phyloP scores from a whole-genome alignment of 2,329 filamentous ascomycete species.

The Fusarium sp. region DNA sequence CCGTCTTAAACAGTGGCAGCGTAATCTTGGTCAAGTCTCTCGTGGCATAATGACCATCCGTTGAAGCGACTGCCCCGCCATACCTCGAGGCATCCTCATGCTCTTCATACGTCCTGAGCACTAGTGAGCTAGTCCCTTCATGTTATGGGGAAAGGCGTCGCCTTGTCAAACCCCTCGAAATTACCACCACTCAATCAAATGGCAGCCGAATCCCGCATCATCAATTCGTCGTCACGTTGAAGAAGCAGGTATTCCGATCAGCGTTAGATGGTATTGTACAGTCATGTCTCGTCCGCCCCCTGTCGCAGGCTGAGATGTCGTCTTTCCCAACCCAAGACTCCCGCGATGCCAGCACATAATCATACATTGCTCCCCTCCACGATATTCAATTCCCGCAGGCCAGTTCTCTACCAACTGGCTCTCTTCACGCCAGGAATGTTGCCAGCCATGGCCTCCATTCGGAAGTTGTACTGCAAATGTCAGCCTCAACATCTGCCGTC shows the following conservation, averaged over 20 bases:
- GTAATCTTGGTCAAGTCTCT: background rate
- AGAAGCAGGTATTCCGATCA: background rate
- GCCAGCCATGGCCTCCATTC: conserved; percentile 87
- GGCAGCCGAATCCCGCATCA: background rate
- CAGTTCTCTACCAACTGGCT: conserved; percentile 83
- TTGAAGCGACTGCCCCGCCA: background rate
- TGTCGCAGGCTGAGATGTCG: conserved; percentile 7
- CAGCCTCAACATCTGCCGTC: conserved; percentile 32
- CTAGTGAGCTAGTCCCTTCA: background rate
- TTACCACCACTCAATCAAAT: background rate
- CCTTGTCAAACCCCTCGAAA: background rate
- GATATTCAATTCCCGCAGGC: background rate
- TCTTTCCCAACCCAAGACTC: background rate
- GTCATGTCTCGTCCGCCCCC: conserved; percentile 27
- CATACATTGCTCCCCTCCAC: conserved; percentile 35
- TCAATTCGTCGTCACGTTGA: background rate
- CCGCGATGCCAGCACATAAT: conserved; percentile 27
- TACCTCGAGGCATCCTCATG: background rate
- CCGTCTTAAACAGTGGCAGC: background rate
- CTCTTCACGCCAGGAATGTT: conserved; percentile 93
- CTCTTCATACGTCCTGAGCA: background rate
- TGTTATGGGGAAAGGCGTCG: background rate
- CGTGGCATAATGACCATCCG: background rate
- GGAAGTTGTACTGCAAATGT: conserved; percentile 85
- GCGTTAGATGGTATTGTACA: conserved; percentile 43